phyloP scores from a whole-genome alignment of 2,329 filamentous ascomycete genomes.

The Teratosphaeria nubilosa region DNA sequence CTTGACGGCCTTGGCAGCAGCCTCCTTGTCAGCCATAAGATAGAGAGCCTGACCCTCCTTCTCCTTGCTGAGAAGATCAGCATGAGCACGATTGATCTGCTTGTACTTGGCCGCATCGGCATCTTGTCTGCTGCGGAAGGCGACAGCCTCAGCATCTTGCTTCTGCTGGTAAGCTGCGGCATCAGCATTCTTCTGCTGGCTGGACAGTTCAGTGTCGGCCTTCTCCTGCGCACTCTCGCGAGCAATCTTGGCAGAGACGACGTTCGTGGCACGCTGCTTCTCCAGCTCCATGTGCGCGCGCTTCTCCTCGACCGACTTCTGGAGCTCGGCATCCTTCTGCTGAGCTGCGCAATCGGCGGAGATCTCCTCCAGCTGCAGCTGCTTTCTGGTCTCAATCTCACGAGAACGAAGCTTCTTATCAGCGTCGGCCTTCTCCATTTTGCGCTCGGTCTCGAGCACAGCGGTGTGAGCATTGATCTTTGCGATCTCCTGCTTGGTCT shows the following conservation, averaged over 20 bases:
- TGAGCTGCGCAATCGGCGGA: slow-evolving; percentile 63
- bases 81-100: slow-evolving; percentile 23
- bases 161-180: slow-evolving; percentile 49
- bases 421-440: slow-evolving; percentile 66
- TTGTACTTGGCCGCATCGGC: slow-evolving; percentile 29
- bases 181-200: slow-evolving; percentile 42
- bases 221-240: slow-evolving; percentile 56
- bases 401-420: slow-evolving; percentile 66
- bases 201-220: slow-evolving; percentile 47
- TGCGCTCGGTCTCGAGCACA: slow-evolving; percentile 73
- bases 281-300: slow-evolving; percentile 73
- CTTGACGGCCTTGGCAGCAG: slow-evolving; percentile 49
- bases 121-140: slow-evolving; percentile 30
- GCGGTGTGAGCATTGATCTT: slow-evolving; percentile 82
- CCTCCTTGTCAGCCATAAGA: slow-evolving; percentile 39
- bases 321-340: slow-evolving; percentile 67
- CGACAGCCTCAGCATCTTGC: slow-evolving; percentile 47
- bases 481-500: slow-evolving; percentile 75
- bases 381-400: slow-evolving; percentile 61
- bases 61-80: slow-evolving; percentile 9
- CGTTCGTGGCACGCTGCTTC: slow-evolving; percentile 63
- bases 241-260: slow-evolving; percentile 64
- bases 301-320: slow-evolving; percentile 66
- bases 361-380: slow-evolving; percentile 67
- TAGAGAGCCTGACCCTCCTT: slow-evolving; percentile 25